Conservation (phyloP, 208 protist species). For the Wallacemonas collosoma region DNA sequence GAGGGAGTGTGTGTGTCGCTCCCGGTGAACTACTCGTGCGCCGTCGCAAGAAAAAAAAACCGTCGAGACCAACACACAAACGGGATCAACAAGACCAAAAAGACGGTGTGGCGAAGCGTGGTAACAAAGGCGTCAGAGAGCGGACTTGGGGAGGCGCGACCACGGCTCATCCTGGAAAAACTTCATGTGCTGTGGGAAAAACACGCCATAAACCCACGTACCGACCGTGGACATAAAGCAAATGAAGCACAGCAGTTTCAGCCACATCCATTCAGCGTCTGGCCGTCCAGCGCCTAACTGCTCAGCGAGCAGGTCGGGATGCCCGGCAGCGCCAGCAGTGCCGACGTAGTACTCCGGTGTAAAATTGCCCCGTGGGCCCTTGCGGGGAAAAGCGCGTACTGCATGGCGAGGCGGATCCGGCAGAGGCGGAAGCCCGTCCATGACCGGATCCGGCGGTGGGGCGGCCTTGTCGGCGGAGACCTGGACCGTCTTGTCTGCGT, state of each 20-base stretch:
- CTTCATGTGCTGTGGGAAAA: conserved; percentile 78
- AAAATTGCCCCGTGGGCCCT: conserved; percentile 45
- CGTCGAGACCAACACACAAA: not conserved
- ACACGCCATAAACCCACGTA: conserved; percentile 65
- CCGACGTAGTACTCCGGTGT: conserved; percentile 57
- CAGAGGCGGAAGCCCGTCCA: conserved; percentile 19
- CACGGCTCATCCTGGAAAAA: conserved; percentile 90
- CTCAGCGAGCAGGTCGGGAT: conserved; percentile 66
- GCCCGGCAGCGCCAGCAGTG: conserved; percentile 43
- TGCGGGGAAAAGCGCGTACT: conserved; percentile 40
- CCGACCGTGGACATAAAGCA: conserved; percentile 74
- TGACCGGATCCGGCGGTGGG: conserved; percentile 8
- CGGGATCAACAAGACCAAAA: not conserved
- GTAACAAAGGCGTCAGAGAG: not conserved
- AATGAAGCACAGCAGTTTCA: conserved; percentile 81
- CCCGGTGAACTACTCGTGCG: no score
- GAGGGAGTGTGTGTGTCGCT: no score
- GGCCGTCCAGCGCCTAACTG: conserved; percentile 42
- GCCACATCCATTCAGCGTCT: conserved; percentile 87
- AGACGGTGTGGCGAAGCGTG: not conserved
- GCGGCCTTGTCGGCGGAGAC: not conserved
- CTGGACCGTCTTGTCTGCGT: conserved; percentile 5
- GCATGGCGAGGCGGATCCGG: conserved; percentile 15
- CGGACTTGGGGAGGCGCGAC: conserved; percentile 46
- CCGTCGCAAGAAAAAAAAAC: not conserved